Evolutionary conservation across 73 alveolate species (phyloP).

Genomic region (Diophrys sp.): DNA sequence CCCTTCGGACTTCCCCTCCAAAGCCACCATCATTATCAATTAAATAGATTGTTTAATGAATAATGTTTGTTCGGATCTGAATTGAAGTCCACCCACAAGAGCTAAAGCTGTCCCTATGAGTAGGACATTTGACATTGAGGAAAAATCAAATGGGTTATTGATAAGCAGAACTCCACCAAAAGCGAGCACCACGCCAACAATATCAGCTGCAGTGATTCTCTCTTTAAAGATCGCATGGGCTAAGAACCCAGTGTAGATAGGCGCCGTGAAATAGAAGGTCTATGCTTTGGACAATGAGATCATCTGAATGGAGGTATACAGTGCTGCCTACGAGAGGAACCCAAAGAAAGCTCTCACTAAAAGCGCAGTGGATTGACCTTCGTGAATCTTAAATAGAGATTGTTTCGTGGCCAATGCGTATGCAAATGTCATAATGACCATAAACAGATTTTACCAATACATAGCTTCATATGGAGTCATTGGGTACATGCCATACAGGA

Average conservation of each 20-base stretch:
- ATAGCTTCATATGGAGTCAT: background rate
- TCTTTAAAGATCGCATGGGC: background rate
- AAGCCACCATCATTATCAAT: too few species aligned
- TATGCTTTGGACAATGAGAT: background rate
- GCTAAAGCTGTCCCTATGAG: too few species aligned
- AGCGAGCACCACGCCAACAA: background rate
- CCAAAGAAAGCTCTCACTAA: background rate
- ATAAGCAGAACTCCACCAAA: background rate
- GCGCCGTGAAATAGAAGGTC: background rate
- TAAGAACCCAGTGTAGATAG: background rate
- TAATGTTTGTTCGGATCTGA: too few species aligned
- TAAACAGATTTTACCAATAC: background rate
- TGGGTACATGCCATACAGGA: background rate
- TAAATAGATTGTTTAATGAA: too few species aligned
- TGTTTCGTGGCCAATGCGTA: too few species aligned
- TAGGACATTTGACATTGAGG: too few species aligned
- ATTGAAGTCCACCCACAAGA: too few species aligned
- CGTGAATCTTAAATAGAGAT: background rate
- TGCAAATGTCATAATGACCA: background rate
- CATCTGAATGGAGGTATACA: background rate
- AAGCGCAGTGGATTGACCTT: background rate
- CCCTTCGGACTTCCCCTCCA: too few species aligned
- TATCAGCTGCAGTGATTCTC: background rate
- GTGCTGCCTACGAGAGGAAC: background rate
- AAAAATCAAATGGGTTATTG: background rate